Evolutionary conservation across 495 filamentous ascomycete genomes (phyloP), one percentile per base, ranked within the genome.

Genomic region (Cercophora sp.): DNA sequence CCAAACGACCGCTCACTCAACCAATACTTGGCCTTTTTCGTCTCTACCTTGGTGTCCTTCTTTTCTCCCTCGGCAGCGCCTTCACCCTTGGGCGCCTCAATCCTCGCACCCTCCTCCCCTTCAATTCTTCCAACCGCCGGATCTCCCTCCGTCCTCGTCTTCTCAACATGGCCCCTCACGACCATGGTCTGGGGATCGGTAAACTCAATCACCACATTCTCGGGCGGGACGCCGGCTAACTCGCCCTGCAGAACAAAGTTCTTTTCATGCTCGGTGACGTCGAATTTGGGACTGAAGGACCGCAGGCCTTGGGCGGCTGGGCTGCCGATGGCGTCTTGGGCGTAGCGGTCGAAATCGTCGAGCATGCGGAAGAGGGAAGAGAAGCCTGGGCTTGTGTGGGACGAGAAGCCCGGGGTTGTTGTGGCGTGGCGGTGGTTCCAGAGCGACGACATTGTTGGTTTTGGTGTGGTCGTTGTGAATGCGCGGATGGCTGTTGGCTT

Each of bases 161-260:
- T 78, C 63, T 89, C 83, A 5, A 75, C 74, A 44, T 71, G 82
- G 26, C 91, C 92, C 35, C 77, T 76, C 64, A 96, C 78, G 40
- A 83, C 77, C 2, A 97, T 70, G 3, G 88, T 95, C 43, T 87
- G 78, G 4, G 76, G 70, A 64, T 96, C 91, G 37, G 81, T 83
- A 77, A 96, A 96, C 67, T 95, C 88, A 60, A 97, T 86, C 32
- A 82, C 73, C 55, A 96, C 72, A 60, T 94, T 79, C 55, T 85
- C 80, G 62, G 89, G 87, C 32, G 87, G 78, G 37, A 92, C 77
- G 37, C 92, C 92, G 0, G 92, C 91, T 0, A 96, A 79, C 65
- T 97, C 92, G 58, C 91, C 91, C 58, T 94, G 85, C 2, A 97
- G 84, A 51, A 86, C 77, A 67, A 91, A 97, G 53, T 66, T 66